phyloP scores from a whole-genome alignment of 306 rosid genomes.

The Elaeagnus macrophylla region DNA sequence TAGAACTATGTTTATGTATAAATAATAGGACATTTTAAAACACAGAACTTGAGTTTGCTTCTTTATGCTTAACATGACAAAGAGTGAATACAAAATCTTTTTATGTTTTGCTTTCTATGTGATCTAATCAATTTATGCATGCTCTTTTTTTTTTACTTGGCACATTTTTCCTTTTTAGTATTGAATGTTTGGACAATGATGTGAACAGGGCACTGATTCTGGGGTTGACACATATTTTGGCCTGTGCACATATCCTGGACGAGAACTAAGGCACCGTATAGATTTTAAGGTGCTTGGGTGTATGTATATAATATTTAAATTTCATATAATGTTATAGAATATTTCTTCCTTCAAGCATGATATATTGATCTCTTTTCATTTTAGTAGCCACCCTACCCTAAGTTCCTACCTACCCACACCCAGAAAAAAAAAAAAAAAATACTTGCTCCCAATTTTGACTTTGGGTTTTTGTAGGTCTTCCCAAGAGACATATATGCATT shows the following conservation, averaged over 20 bases:
- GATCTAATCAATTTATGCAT: neutral
- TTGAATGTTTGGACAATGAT: constrained; percentile 14
- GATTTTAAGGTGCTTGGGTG: constrained; percentile 61
- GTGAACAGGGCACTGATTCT: constrained; percentile 67
- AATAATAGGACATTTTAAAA: too few species aligned
- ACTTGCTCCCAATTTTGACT: neutral
- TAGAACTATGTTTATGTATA: too few species aligned
- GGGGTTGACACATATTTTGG: constrained; percentile 93
- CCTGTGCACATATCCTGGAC: constrained; percentile 79
- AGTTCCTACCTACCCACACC: too few species aligned
- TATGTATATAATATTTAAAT: neutral
- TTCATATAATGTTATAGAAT: neutral
- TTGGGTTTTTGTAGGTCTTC: constrained; percentile 47
- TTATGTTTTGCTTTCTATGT: neutral
- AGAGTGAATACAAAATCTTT: neutral
- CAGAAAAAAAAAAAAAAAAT: too few species aligned
- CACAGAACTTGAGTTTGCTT: too few species aligned
- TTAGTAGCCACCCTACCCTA: too few species aligned
- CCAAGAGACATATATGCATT: constrained; percentile 82
- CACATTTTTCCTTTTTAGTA: neutral
- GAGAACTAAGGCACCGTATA: constrained; percentile 75
- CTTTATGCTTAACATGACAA: too few species aligned
- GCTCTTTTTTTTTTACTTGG: neutral
- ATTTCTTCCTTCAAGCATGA: neutral
- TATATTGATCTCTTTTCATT: too few species aligned